phyloP scores from a whole-genome alignment of 108 stramenopile genomes.

The Mayamaea pseudoterrestris region DNA sequence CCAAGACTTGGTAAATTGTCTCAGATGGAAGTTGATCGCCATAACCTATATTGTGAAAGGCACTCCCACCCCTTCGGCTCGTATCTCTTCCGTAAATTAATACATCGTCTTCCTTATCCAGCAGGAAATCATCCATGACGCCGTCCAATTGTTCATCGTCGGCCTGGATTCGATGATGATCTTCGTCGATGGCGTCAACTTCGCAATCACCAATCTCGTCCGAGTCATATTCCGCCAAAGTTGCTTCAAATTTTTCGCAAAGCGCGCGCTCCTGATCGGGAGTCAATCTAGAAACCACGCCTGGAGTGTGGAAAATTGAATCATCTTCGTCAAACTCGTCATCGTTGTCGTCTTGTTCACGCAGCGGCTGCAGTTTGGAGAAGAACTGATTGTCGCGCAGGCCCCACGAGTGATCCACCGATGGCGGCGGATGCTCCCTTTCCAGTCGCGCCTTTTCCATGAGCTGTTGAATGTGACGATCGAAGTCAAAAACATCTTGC shows the following conservation, averaged over 20 bases:
- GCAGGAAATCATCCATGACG: constrained; percentile 68
- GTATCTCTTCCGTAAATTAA: constrained; percentile 48
- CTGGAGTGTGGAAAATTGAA: constrained; percentile 2
- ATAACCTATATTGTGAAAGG: no score
- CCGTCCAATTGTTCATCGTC: constrained; percentile 72
- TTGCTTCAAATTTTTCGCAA: constrained; percentile 69
- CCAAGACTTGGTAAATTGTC: no score
- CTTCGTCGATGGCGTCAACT: constrained; percentile 67
- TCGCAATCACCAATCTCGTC: constrained; percentile 55
- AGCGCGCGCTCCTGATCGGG: constrained; percentile 58
- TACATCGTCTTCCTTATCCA: constrained; percentile 66
- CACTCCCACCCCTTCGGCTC: constrained; percentile 45
- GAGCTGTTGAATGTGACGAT: constrained; percentile 78
- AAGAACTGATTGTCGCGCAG: constrained; percentile 57
- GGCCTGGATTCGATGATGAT: constrained; percentile 56
- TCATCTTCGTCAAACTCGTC: constrained; percentile 21
- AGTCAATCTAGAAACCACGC: constrained; percentile 22
- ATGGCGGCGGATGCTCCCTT: constrained; percentile 16
- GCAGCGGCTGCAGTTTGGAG: constrained; percentile 32
- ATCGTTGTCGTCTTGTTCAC: constrained; percentile 22
- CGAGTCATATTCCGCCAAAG: constrained; percentile 84
- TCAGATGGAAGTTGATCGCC: no score
- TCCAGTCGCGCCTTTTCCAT: constrained; percentile 73
- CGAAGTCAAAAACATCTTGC: constrained; percentile 78
- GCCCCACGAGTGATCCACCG: constrained; percentile 18